Percentiles rank a stretch among this genome's conserved stretches.
These are phyloP conservation scores for Iodosphaeria phyllophila DNA, from an alignment of 2,329 filamentous ascomycete species.

Conservation along the genomic window DNA sequence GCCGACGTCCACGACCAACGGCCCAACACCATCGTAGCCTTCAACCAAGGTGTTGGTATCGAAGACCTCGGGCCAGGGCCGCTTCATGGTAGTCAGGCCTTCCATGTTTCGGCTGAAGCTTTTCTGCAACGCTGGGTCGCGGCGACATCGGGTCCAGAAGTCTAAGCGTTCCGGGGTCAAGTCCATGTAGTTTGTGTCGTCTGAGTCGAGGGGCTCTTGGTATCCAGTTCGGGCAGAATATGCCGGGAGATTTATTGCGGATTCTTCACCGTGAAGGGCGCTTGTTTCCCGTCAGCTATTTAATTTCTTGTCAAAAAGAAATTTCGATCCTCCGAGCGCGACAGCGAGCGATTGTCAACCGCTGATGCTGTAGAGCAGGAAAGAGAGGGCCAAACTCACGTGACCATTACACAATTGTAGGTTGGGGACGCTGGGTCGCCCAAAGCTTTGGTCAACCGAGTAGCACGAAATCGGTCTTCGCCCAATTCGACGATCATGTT, in stretches of 20 bases:
- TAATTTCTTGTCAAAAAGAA: too few relatives aligned
- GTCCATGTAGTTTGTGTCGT: slow-evolving; percentile 5
- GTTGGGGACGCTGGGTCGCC: too few relatives aligned
- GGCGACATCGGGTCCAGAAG: slow-evolving; percentile 1
- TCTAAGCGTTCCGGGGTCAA: slow-evolving; percentile 1
- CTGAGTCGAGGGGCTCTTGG: slow-evolving; percentile 5
- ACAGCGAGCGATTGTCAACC: too few relatives aligned
- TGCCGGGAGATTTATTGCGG: slow-evolving; percentile 4
- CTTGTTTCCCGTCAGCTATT: too few relatives aligned
- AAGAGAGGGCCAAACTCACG: too few relatives aligned
- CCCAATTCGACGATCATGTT: slow-evolving; percentile 5
- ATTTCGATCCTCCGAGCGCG: too few relatives aligned
- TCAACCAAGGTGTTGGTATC: not conserved
- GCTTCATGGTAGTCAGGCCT: not conserved
- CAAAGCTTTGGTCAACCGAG: slow-evolving; percentile 4
- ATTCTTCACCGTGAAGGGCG: too few relatives aligned
- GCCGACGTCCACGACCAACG: slow-evolving; percentile 3
- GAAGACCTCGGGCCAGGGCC: slow-evolving; percentile 1
- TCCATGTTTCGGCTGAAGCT: slow-evolving; percentile 3
- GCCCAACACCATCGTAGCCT: slow-evolving; percentile 3
- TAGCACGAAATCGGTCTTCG: slow-evolving; percentile 5
- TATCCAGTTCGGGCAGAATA: slow-evolving; percentile 4
- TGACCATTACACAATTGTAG: too few relatives aligned
- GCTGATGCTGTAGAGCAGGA: too few relatives aligned
- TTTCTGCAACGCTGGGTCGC: slow-evolving; percentile 1